Percentiles rank a stretch among this genome's conserved stretches.
phyloP scores from a whole-genome alignment of 1,284 basidiomycete genomes.

The Gomphus bonarii region DNA sequence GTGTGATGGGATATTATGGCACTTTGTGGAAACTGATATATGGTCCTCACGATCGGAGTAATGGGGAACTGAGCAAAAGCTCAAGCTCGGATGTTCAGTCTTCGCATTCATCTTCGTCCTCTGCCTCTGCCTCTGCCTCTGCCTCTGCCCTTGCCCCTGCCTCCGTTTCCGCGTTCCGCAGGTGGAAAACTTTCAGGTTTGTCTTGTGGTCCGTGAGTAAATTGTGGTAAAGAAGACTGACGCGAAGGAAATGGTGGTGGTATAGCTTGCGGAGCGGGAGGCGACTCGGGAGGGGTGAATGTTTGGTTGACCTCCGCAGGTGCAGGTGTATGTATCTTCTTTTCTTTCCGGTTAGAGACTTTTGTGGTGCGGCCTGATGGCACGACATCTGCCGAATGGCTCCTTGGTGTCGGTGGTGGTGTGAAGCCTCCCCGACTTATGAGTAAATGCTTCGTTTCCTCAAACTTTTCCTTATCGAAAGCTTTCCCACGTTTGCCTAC shows the following conservation, averaged over 20 bases:
- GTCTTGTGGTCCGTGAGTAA: neutral
- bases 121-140: slow-evolving; percentile 26
- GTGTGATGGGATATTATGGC: neutral
- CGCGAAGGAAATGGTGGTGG: neutral
- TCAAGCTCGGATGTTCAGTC: neutral
- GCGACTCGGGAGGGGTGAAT: neutral
- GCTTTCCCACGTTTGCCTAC: slow-evolving; percentile 15
- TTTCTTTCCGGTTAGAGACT: neutral
- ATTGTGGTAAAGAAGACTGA: neutral
- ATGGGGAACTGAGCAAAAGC: neutral
- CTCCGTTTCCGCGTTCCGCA: slow-evolving; percentile 11
- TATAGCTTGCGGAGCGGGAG: neutral
- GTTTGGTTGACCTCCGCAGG: neutral
- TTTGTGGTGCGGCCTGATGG: neutral
- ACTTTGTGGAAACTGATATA: neutral
- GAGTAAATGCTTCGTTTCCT: slow-evolving; percentile 45
- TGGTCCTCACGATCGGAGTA: neutral
- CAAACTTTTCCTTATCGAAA: slow-evolving; percentile 27
- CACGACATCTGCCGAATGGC: neutral
- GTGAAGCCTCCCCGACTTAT: slow-evolving; percentile 42
- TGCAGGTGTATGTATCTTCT: neutral
- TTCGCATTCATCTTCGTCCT: slow-evolving; percentile 12
- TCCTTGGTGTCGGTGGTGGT: slow-evolving; percentile 31
- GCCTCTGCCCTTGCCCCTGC: slow-evolving; percentile 19
- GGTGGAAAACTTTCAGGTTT: neutral